A percentile compares a stretch with the other conserved stretches of the same genome.
Conservation (phyloP, 2,329 filamentous ascomycete species). For the Scleromitrula shiraiana region DNA sequence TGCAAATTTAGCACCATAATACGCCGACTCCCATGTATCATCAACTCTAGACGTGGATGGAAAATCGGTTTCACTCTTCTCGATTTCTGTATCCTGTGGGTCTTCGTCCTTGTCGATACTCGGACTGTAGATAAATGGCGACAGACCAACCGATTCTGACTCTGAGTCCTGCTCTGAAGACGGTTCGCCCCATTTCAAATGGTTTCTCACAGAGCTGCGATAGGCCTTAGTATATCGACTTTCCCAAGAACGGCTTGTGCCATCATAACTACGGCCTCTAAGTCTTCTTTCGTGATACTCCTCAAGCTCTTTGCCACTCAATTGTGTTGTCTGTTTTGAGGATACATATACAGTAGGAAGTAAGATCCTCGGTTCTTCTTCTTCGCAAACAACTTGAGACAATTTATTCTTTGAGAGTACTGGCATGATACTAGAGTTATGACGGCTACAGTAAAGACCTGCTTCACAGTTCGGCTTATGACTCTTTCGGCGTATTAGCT, state of each 20-base stretch:
- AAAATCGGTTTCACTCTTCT: no score
- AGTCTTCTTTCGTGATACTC: no score
- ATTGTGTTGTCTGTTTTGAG: no score
- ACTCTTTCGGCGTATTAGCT: no score
- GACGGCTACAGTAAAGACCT: no score
- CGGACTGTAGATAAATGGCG: neutral
- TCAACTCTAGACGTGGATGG: neutral
- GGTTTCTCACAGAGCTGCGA: neutral
- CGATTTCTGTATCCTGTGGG: no score
- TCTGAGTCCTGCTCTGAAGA: neutral
- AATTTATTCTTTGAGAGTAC: no score
- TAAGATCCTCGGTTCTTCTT: neutral
- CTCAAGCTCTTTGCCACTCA: no score
- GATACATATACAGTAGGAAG: constrained; percentile 3
- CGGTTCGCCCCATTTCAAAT: constrained; percentile 7
- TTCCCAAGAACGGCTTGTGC: constrained; percentile 5
- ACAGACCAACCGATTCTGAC: neutral
- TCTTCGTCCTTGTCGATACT: neutral
- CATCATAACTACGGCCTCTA: neutral
- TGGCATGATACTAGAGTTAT: no score
- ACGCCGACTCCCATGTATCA: no score
- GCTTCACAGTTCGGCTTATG: no score
- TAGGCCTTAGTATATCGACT: constrained; percentile 2
- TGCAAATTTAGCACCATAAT: no score
- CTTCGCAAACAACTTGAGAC: neutral